Base-by-base conservation (phyloP, 2,329 filamentous ascomycete genomes). In the Aspergillus hiratsukae region DNA sequence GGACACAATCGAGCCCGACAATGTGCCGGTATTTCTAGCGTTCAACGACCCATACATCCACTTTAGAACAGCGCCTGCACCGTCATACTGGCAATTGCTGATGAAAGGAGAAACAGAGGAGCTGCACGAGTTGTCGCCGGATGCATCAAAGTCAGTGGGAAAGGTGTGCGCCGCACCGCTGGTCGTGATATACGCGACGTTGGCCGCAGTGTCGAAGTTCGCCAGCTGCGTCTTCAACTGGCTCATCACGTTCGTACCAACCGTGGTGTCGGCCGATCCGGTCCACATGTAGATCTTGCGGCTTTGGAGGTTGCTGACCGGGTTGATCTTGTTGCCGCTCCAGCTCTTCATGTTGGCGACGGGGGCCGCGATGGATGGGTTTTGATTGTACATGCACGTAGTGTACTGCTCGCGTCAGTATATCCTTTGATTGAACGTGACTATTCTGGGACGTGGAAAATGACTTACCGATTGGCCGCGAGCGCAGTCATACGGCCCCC, bases 11-110 rank as follows among this genome's bases (percentile, higher is more conserved):
- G 28, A 49, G 1, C 61, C 61, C 4, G 59, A 37, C 10, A 61
- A 43, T 1, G 51, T 52, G 3, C 59, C 57, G 0, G 57, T 49
- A 25, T 61, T 61, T 25, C 37, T 53, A 1, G 58, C 54, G 29
- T 57, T 58, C 10, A 62, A 29, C 3, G 31, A 1, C 3, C 58
- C 58, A 29, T 64, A 59, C 29, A 64, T 55, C 60, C 60, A 64
- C 11, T 59, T 5, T 3, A 64, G 31, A 4, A 54, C 54, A 10
- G 58, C 58, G 3, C 60, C 61, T 10, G 61, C 61, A n/a, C 61
- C 61, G 45, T 64, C 61, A 35, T 61, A 62, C 21, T 52, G 49
- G 48, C 61, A 63, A 31, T 64, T 60, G 19, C 60, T 64, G 35
- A 62, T 58, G 43, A 55, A 64, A 0, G 61, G 61, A 1, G 60